Evolutionary conservation across 2,329 filamentous ascomycete genomes (phyloP), one percentile per base, ranked within the genome.

Genomic region (Aureobasidium uvarum): DNA sequence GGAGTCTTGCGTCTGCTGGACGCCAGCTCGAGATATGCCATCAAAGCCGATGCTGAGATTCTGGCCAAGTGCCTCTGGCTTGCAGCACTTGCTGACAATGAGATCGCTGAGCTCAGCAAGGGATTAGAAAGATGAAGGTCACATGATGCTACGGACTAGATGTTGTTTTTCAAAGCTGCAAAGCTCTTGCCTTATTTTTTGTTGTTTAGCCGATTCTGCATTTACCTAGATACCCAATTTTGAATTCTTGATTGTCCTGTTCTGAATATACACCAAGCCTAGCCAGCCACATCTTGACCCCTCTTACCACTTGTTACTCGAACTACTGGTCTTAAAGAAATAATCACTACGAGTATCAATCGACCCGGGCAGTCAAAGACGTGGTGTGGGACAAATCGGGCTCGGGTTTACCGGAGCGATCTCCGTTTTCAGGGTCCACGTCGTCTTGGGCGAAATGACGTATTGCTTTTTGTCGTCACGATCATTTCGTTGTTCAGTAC

Each of bases 31-130:
- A 83, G 86, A 65, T 95, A 94, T 74, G 78, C 80, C 7, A 92
- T 94, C 74, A 83, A 87, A 70, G 87, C 90, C 1, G 86, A 93
- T 43, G 89, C 91, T 68, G 89, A 90, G 62, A 85, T 92, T 59
- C 88, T 90, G 5, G 90, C 91, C 76, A 84, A 89, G 68, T 95
- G 91, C 74, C 81, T 95, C n/a, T 95, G 91, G 91, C 87, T 95
- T 79, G 88, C 89, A 54, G 89, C 90, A 11, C 75, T 95, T 64
- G 85, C 79, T 64, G 90, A 94, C 69, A 85, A 87, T n/a, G 89
- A 93, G 72, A 92, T 95, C 71, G 68, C 72, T 13, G 64, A 67
- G 62, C 67, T 71, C 51, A 73, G 73, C 62, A 71, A 68, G 65
- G 68, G 66, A 31, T 66, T 76, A 59, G 73, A 76, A 68, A 52